These are phyloP conservation scores for Carex myosuroides DNA, from an alignment of 176 grass and related monocot genomes.

Conservation along the genomic window DNA sequence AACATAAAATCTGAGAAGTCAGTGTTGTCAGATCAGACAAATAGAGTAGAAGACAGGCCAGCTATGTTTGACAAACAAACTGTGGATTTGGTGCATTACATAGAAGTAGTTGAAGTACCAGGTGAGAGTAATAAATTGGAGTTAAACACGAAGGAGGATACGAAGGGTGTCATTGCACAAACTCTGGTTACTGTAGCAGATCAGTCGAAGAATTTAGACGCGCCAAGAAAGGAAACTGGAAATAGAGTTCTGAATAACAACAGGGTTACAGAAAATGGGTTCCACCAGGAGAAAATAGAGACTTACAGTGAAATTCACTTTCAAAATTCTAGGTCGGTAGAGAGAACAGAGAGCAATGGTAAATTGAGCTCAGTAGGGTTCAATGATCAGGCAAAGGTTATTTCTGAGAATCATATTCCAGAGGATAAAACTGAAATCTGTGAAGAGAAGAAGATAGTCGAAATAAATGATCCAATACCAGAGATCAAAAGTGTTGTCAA, in stretches of 20 bases:
- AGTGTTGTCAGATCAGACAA: constrained; percentile 39
- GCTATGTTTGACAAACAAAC: constrained; percentile 25
- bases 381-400: constrained; percentile 45
- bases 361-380: constrained; percentile 5
- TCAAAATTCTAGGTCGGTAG: constrained; percentile 1
- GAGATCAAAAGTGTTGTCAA: constrained; percentile 57
- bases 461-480: constrained; percentile 36
- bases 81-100: constrained; percentile 49
- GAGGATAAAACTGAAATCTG: constrained; percentile 46
- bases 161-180: constrained; percentile 51
- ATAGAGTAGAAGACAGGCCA: constrained; percentile 31
- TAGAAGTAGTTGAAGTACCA: constrained; percentile 52
- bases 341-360: background rate
- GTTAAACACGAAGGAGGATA: constrained; percentile 51
- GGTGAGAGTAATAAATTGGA: constrained; percentile 32
- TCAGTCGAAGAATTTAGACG: constrained; percentile 20
- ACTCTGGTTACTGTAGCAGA: constrained; percentile 40
- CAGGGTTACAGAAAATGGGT: background rate
- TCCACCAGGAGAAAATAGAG: constrained; percentile 14
- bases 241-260: background rate
- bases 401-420: constrained; percentile 44
- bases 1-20: constrained; percentile 33
- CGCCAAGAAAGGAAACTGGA: constrained; percentile 2
- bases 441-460: constrained; percentile 92
- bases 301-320: background rate